Base-by-base conservation (phyloP, 306 rosid genomes). In the Pyrus betulifolia region DNA sequence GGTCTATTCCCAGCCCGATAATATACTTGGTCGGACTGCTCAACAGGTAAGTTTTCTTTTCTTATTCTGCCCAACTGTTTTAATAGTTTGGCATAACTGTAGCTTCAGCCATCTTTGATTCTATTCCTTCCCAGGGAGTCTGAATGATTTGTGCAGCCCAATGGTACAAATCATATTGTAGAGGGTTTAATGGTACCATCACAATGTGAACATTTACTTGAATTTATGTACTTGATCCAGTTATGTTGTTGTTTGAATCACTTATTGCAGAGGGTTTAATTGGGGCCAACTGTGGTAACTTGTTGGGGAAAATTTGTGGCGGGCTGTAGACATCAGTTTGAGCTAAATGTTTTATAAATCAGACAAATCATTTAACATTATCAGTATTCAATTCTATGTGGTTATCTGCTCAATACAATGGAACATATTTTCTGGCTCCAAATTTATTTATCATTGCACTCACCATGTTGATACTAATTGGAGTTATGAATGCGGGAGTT, bases 1-100 rank as follows among this genome's bases (percentile, higher is more conserved):
- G 65, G 99, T 92, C 68, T 95, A 95, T 85, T 95, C 99, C 84
- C 97, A 95, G 83, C 98, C 97, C 30, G 99, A 95, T 82, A 91
- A 92, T 75, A 87, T 95, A 74, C 84, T 95, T 71, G 97, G 97
- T 33, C 91, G 97, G 73, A 58, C 85, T 72, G 81, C 99, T 80
- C 99, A 92, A 74, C 99, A 92, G 96, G 97, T 89, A 82, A 89
- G 91, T 82, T 81, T 46, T 55, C 21, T 71, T 51, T 57, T 65
- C 11, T 65, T 65, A 19, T 65, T 35, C 19, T 35, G 46, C 21
- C 44, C 71, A 64, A 25, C 52, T 73, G 27, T 68, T 77, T 58
- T 49, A 78, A 51, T 62, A 23, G 52, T 52, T 42, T 25, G 44
- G 75, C 49, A 28, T 46, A 40, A 64, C 25, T 59, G 27, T 22